Percentiles rank a stretch among this genome's conserved stretches.
Conservation (phyloP, 1,139 yeast genomes). For the Yamadazyma buinensis region DNA sequence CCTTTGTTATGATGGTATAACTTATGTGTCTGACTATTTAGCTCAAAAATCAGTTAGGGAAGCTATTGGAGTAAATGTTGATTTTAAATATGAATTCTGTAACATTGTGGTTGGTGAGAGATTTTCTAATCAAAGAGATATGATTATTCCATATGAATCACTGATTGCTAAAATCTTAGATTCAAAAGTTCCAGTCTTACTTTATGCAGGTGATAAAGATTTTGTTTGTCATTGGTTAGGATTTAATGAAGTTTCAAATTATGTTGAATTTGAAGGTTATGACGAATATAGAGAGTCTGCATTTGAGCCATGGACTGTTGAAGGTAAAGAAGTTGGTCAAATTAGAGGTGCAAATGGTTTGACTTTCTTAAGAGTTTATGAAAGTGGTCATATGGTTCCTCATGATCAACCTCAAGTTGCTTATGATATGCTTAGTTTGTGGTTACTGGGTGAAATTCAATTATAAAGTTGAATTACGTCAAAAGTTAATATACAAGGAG, state of each 20-base stretch:
- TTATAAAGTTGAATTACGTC: too few species aligned
- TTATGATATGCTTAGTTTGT: conserved; percentile 72
- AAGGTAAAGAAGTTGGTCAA: conserved; percentile 50
- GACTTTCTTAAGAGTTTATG: conserved; percentile 60
- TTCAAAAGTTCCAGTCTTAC: conserved; percentile 36
- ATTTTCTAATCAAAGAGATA: conserved; percentile 60
- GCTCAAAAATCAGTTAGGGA: conserved; percentile 56
- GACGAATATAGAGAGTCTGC: conserved; percentile 12
- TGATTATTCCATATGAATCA: conserved; percentile 43
- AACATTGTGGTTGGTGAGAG: conserved; percentile 51
- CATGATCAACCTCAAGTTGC: conserved; percentile 75
- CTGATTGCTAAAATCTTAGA: conserved; percentile 50
- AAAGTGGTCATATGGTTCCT: conserved; percentile 79
- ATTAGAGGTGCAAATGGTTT: conserved; percentile 52
- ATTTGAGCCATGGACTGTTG: conserved; percentile 35
- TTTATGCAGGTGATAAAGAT: conserved; percentile 41
- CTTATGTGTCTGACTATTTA: conserved; percentile 54
- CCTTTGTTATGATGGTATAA: conserved; percentile 57
- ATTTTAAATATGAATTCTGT: conserved; percentile 54
- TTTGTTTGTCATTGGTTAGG: conserved; percentile 41
- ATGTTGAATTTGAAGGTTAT: conserved; percentile 21
- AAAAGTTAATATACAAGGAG: too few species aligned
- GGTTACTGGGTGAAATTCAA: conserved; percentile 50
- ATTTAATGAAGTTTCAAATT: conserved; percentile 22
- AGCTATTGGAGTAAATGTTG: conserved; percentile 58